Conservation (phyloP, 257 asterid genomes). For the Pogostemon cablin region DNA sequence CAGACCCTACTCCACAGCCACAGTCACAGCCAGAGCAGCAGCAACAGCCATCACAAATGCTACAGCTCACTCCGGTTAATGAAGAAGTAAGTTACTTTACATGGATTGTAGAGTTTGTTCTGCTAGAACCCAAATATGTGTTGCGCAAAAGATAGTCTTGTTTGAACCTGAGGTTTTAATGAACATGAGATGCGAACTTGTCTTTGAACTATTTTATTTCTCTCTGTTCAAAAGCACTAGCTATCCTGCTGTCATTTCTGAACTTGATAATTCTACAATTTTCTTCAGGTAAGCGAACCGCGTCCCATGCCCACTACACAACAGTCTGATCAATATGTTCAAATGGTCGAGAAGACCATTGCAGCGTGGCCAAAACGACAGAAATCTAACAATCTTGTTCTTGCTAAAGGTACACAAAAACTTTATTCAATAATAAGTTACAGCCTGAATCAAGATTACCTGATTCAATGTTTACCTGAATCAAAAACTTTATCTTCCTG, state of each 20-base stretch:
- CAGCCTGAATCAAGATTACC: background rate
- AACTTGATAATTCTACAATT: constrained; percentile 2
- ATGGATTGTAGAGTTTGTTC: background rate
- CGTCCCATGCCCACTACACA: constrained; percentile 22
- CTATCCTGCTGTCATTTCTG: background rate
- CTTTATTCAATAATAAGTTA: no score
- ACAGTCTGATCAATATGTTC: constrained; percentile 34
- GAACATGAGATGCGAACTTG: no score
- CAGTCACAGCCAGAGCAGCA: background rate
- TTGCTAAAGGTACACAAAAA: constrained; percentile 50
- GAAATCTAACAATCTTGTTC: constrained; percentile 40
- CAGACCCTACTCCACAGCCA: constrained; percentile 39
- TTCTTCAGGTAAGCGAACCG: constrained; percentile 36
- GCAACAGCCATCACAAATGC: no score
- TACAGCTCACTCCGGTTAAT: constrained; percentile 48
- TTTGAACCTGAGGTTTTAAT: no score
- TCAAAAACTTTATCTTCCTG: background rate
- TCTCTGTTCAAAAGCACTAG: no score
- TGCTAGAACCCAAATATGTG: no score
- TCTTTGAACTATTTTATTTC: no score
- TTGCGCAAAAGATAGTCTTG: no score
- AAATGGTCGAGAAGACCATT: constrained; percentile 55
- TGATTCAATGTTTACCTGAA: background rate
- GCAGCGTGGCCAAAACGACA: constrained; percentile 49
- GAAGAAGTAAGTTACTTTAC: constrained; percentile 64